phyloP scores from a whole-genome alignment of 306 rosid genomes.

The Quercus parvula region DNA sequence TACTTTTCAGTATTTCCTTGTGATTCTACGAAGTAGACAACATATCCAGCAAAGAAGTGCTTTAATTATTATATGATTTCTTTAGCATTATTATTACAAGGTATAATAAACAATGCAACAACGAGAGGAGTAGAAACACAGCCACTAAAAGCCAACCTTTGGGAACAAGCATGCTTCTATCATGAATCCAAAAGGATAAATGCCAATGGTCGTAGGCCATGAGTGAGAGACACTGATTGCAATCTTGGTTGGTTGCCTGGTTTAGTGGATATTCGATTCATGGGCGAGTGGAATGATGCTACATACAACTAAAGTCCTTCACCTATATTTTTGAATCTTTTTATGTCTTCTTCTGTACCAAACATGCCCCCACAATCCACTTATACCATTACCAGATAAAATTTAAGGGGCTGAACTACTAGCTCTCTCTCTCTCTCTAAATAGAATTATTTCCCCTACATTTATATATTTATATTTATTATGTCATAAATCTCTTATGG shows the following conservation, averaged over 20 bases:
- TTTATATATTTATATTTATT: not conserved
- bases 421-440: not conserved
- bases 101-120: not conserved
- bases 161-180: conserved; percentile 21
- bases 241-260: not conserved
- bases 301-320: not conserved
- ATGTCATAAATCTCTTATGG: too few relatives aligned
- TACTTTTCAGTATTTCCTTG: too few relatives aligned
- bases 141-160: conserved; percentile 13
- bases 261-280: conserved; percentile 10
- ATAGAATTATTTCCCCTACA: not conserved
- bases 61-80: not conserved
- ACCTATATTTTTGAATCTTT: not conserved
- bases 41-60: not conserved
- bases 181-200: not conserved
- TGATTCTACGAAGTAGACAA: not conserved
- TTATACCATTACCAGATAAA: not conserved
- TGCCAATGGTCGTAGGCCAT: not conserved
- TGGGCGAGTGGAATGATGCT: conserved; percentile 4
- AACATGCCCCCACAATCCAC: conserved; percentile 3
- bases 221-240: not conserved
- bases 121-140: conserved; percentile 14
- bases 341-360: not conserved
- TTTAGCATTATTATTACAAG: not conserved
- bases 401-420: not conserved